phyloP scores from a whole-genome alignment of 2,329 filamentous ascomycete genomes.

The Polytolypa hystricis region DNA sequence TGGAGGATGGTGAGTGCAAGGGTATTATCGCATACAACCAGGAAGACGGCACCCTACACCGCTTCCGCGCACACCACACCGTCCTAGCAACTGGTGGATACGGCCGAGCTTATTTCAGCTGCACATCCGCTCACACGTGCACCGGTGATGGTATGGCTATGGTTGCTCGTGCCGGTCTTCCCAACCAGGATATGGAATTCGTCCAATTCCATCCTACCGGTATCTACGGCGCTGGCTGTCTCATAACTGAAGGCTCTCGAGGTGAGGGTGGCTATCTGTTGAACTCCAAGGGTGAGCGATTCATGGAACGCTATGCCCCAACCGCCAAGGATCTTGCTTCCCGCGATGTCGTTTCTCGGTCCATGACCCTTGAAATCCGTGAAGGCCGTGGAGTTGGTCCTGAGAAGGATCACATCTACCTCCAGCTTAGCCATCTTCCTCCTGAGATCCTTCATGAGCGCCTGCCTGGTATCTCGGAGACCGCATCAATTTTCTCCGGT shows the following conservation, averaged over 20 bases:
- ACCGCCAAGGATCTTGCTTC: constrained; percentile 96
- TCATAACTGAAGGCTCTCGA: constrained; percentile 96
- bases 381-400: constrained; percentile 93
- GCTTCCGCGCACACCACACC: constrained; percentile 93
- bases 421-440: constrained; percentile 91
- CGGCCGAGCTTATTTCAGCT: constrained; percentile 95
- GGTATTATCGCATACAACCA: constrained; percentile 97
- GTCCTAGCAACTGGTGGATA: constrained; percentile 95
- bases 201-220: constrained; percentile 98
- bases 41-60: constrained; percentile 94
- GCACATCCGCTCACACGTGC: constrained; percentile 95
- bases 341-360: constrained; percentile 91
- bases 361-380: constrained; percentile 97
- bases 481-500: constrained; percentile 90
- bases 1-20: constrained; percentile 94
- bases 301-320: constrained; percentile 98
- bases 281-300: constrained; percentile 95
- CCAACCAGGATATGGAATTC: constrained; percentile 98
- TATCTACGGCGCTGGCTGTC: constrained; percentile 95
- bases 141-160: constrained; percentile 99
- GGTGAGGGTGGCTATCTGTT: constrained; percentile 97
- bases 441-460: constrained; percentile 87
- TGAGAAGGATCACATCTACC: constrained; percentile 97
- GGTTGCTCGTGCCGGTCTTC: constrained; percentile 93
- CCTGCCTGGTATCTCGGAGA: constrained; percentile 97